Evolutionary conservation across 352 stramenopile genomes (phyloP).

Genomic region (Phytophthora pluvialis): DNA sequence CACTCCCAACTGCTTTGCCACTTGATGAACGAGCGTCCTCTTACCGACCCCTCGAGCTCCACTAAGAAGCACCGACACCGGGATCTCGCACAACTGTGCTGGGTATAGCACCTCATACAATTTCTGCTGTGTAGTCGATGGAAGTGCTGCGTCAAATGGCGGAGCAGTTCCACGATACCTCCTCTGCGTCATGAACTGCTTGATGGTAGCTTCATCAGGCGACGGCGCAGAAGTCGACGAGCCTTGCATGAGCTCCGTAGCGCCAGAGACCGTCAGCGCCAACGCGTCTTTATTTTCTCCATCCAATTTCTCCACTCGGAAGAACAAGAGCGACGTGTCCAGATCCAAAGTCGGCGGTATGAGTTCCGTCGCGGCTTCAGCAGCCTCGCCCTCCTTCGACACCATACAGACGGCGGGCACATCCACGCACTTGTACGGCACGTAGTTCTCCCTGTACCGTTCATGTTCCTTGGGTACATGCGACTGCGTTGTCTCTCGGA

Average conservation of each 20-base stretch:
- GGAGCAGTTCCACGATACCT: constrained; percentile 10
- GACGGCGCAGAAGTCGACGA: constrained; percentile 52
- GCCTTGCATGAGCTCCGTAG: constrained; percentile 75
- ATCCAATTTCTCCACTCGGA: constrained; percentile 69
- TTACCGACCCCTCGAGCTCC: constrained; percentile 77
- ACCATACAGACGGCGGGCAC: constrained; percentile 48
- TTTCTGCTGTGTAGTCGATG: constrained; percentile 46
- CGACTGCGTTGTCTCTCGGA: constrained; percentile 51
- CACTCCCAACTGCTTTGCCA: constrained; percentile 71
- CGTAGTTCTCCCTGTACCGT: constrained; percentile 29
- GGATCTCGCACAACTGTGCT: constrained; percentile 67
- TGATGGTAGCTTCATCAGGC: constrained; percentile 63
- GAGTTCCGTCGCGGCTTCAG: constrained; percentile 24
- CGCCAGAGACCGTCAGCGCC: constrained; percentile 60
- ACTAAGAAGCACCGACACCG: constrained; percentile 74
- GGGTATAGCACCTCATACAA: constrained; percentile 77
- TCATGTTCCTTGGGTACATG: constrained; percentile 29
- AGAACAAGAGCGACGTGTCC: constrained; percentile 79
- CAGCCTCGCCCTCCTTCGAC: constrained; percentile 10
- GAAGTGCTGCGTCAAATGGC: constrained; percentile 34
- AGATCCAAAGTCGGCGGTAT: constrained; percentile 59
- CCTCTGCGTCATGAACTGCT: constrained; percentile 52
- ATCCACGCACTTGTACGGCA: constrained; percentile 51
- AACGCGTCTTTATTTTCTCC: constrained; percentile 30
- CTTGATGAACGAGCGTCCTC: constrained; percentile 70